Evolutionary conservation across 1,139 yeast species (phyloP).

Genomic region (Tardiomyces digboiensis): DNA sequence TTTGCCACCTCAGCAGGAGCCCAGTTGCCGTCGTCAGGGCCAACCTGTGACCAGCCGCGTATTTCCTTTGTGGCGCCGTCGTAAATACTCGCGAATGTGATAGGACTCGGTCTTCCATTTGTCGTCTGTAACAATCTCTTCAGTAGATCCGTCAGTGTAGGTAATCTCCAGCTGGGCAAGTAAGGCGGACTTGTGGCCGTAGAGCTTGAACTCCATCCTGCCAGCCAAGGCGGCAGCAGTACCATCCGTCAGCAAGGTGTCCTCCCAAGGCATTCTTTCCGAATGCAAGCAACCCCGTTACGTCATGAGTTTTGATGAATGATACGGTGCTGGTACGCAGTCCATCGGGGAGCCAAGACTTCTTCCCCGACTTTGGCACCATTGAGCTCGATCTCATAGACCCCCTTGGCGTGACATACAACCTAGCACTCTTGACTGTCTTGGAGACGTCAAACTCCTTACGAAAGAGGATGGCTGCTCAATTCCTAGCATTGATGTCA

Average conservation of each 20-base stretch:
- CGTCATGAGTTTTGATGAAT: conserved; percentile 10
- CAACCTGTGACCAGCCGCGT: conserved; percentile 6
- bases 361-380: conserved; percentile 8
- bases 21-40: neutral
- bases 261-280: conserved; percentile 10
- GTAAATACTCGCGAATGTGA: conserved; percentile 10
- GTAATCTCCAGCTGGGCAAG: conserved; percentile 10
- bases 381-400: conserved; percentile 10
- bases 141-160: conserved; percentile 7
- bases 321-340: conserved; percentile 9
- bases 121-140: conserved; percentile 7
- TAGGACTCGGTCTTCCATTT: conserved; percentile 12
- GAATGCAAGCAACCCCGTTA: conserved; percentile 5
- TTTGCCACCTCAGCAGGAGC: neutral
- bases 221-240: conserved; percentile 10
- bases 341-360: conserved; percentile 13
- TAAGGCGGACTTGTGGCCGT: conserved; percentile 10
- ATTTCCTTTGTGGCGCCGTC: conserved; percentile 11
- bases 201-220: conserved; percentile 10
- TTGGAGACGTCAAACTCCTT: conserved; percentile 1
- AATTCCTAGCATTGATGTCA: conserved; percentile 2
- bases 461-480: conserved; percentile 3
- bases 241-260: conserved; percentile 16
- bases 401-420: conserved; percentile 12
- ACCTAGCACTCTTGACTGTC: neutral